These are phyloP conservation scores for Zhuliangozyma blackwelliae DNA, from an alignment of 1,139 yeast species.

Conservation along the genomic window DNA sequence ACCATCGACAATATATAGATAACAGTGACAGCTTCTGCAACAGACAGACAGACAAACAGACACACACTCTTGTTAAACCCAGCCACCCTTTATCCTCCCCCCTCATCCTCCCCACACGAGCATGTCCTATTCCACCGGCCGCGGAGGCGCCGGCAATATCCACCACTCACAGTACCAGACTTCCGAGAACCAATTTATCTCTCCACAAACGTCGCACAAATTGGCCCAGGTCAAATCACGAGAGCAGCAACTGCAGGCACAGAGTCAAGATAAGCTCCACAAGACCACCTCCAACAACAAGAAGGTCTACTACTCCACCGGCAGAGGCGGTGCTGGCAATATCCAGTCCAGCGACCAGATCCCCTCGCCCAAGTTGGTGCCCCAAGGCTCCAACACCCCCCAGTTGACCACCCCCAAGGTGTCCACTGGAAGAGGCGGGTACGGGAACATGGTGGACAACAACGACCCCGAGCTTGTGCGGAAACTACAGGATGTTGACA, in stretches of 20 bases:
- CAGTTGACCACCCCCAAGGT: constrained; percentile 52
- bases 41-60: neutral
- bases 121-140: constrained; percentile 18
- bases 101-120: neutral
- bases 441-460: constrained; percentile 71
- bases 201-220: constrained; percentile 8
- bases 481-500: constrained; percentile 66
- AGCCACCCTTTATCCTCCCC: neutral
- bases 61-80: neutral
- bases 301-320: constrained; percentile 53
- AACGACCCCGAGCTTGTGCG: constrained; percentile 59
- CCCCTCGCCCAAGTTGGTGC: constrained; percentile 52
- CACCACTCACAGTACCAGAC: constrained; percentile 18
- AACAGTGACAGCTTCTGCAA: neutral
- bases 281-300: constrained; percentile 18
- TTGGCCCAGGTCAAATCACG: neutral
- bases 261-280: neutral
- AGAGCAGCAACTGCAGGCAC: too few relatives aligned
- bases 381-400: constrained; percentile 66
- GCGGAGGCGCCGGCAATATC: constrained; percentile 41
- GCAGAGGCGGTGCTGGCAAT: constrained; percentile 82
- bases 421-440: constrained; percentile 80
- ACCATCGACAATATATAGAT: neutral
- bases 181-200: constrained; percentile 14
- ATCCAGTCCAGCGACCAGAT: constrained; percentile 42